A percentile compares a stretch with the other conserved stretches of the same genome.
Conservation (phyloP, 305 asterid genomes). For the Fraxinus greggii region DNA sequence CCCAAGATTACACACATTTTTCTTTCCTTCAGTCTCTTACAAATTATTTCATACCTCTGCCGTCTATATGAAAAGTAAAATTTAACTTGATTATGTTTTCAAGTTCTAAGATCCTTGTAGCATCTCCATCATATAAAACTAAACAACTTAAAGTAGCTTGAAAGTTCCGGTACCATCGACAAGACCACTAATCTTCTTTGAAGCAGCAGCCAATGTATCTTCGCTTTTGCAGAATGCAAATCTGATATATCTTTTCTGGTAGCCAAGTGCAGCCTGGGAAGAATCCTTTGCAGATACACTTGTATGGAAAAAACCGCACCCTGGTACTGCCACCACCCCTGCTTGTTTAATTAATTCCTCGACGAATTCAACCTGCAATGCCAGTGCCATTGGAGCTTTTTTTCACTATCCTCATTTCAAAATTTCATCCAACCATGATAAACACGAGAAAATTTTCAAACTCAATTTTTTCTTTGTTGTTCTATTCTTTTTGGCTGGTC, state of each 20-base stretch:
- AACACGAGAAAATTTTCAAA: not conserved
- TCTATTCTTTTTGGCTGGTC: not conserved
- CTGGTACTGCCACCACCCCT: conserved; percentile 94
- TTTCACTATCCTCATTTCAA: not conserved
- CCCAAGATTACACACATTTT: not conserved
- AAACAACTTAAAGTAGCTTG: conserved; percentile 37
- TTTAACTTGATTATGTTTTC: not conserved
- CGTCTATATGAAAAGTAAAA: not conserved
- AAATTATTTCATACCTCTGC: not conserved
- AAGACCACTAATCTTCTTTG: conserved; percentile 44
- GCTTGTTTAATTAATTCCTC: conserved; percentile 74
- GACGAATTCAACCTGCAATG: conserved; percentile 65
- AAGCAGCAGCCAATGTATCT: conserved; percentile 64
- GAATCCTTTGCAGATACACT: conserved; percentile 16
- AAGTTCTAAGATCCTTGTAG: not conserved
- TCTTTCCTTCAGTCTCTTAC: not conserved
- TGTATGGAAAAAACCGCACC: conserved; percentile 65
- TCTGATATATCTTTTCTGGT: conserved; percentile 48
- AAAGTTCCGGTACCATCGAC: conserved; percentile 44
- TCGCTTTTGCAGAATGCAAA: conserved; percentile 83
- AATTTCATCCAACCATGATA: not conserved
- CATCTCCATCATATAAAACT: not conserved
- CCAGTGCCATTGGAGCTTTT: not conserved
- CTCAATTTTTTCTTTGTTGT: not conserved
- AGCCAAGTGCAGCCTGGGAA: conserved; percentile 20